Base-by-base conservation (phyloP, 768 basidiomycete genomes). In the Podaxis rugospora region DNA sequence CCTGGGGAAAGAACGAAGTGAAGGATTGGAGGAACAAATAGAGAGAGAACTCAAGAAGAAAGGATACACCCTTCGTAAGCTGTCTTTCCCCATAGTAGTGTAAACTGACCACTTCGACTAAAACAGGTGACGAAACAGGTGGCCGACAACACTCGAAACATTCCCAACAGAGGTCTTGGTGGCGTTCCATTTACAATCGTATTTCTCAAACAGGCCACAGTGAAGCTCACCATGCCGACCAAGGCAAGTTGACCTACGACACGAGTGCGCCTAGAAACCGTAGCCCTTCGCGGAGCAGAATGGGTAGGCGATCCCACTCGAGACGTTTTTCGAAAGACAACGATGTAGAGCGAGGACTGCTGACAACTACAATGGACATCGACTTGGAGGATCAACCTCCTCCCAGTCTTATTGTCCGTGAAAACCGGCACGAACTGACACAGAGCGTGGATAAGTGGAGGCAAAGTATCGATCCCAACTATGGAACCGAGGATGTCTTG, bases 171-270 rank as follows among this genome's bases (percentile, higher is more conserved):
- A 70, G 74, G 2, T 83, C 84, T 0, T 86, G 84, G 84, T 86
- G 85, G 85, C 78, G 78, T 16, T 77, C 70, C 54, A 68, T 83
- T 14, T 85, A 85, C 67, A 69, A 78, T 63, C 79, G 81, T 18
- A 64, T 86, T 35, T 84, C 84, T 11, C 79, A 80, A 55, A 66
- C 74, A 16, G 73, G 72, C 10, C 70, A 66, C 51, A 76, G 75
- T 23, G 76, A 76, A 32, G 59, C 66, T 18, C 71, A 74, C 37
- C 66, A 66, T 55, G 64, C 65, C 56, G 64, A 65, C 37, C 59
- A 61, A 56, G 65, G 66, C 25, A 61, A 57, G 32, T 55, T 65
- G 28, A 63, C 64, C 27, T 62, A 55, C 16, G 40, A 39, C 16
- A 13, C 32, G 47, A 25, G 42, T 18, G 16, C 13, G 32, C 58